phyloP scores from a whole-genome alignment of 140 eudicot genomes.

The Cichorium intybus region DNA sequence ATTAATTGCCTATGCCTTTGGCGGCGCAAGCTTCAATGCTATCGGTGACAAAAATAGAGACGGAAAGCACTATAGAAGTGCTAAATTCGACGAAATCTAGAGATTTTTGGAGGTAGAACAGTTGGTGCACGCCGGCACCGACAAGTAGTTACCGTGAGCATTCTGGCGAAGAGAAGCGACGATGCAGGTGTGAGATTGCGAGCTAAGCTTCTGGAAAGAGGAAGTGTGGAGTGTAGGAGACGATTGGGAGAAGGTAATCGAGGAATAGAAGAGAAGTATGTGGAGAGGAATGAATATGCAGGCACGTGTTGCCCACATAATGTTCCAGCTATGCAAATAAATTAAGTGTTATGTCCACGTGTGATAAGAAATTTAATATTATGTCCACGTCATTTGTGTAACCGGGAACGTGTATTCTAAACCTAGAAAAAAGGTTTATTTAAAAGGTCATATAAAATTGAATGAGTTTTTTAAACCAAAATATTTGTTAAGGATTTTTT shows the following conservation, averaged over 20 bases:
- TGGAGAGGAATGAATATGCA: constrained; percentile 50
- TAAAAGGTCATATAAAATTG: no score
- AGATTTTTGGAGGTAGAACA: constrained; percentile 22
- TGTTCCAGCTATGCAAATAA: no score
- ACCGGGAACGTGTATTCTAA: no score
- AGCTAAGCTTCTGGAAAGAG: constrained; percentile 29
- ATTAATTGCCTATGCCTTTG: no score
- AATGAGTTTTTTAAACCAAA: no score
- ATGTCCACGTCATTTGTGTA: no score
- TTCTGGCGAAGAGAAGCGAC: constrained; percentile 22
- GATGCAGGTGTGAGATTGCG: constrained; percentile 28
- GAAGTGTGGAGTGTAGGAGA: constrained; percentile 16
- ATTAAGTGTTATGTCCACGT: no score
- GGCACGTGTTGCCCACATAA: constrained; percentile 52
- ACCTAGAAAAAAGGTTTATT: no score
- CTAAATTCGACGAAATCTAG: constrained; percentile 50
- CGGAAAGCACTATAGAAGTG: constrained; percentile 76
- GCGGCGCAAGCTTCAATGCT: no score
- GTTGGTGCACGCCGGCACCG: constrained; percentile 20
- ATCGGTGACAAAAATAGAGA: constrained; percentile 48
- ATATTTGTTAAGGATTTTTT: no score
- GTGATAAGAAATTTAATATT: no score
- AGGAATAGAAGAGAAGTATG: constrained; percentile 27
- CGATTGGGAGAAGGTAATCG: constrained; percentile 17
- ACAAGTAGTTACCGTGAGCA: constrained; percentile 8